Conservation (phyloP, 805 yeast species). For the Saturnispora gosingensis region DNA sequence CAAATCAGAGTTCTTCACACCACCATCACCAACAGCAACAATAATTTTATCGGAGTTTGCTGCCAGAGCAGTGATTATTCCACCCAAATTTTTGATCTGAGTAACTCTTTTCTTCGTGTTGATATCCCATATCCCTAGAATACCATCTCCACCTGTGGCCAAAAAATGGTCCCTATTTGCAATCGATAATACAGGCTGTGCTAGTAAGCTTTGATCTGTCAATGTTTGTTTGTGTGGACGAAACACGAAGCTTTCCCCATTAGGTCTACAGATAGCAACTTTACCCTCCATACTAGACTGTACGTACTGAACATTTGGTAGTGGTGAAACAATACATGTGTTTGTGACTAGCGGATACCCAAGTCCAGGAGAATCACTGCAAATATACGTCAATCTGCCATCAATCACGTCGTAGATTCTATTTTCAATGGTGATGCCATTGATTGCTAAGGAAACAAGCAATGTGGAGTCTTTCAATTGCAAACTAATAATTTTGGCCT, state of each 20-base stretch:
- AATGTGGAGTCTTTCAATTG: background rate
- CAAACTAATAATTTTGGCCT: background rate
- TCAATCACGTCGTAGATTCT: background rate
- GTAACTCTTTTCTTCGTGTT: slow-evolving; percentile 15
- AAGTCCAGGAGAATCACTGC: slow-evolving; percentile 1
- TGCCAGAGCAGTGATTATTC: slow-evolving; percentile 4
- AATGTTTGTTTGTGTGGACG: slow-evolving; percentile 57
- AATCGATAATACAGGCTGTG: slow-evolving; percentile 15
- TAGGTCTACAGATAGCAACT: slow-evolving; percentile 56
- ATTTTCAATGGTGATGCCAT: background rate
- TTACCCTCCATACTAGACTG: slow-evolving; percentile 75
- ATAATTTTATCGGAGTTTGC: background rate
- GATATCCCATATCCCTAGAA: slow-evolving; percentile 27
- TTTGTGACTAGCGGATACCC: slow-evolving; percentile 5
- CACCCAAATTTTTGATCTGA: slow-evolving; percentile 4
- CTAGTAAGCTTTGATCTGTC: slow-evolving; percentile 18
- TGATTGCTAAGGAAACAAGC: background rate
- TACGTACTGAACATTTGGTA: slow-evolving; percentile 24
- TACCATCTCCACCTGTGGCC: slow-evolving; percentile 17
- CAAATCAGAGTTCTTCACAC: slow-evolving; percentile 6
- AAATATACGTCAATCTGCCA: background rate
- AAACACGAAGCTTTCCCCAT: slow-evolving; percentile 52
- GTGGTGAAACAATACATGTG: background rate
- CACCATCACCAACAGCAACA: slow-evolving; percentile 6
- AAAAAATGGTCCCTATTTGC: slow-evolving; percentile 1